A percentile compares a stretch with the other conserved stretches of the same genome.
Evolutionary conservation across 345 rosid genomes (phyloP).

Genomic region (Eucalyptus sideroxylon): DNA sequence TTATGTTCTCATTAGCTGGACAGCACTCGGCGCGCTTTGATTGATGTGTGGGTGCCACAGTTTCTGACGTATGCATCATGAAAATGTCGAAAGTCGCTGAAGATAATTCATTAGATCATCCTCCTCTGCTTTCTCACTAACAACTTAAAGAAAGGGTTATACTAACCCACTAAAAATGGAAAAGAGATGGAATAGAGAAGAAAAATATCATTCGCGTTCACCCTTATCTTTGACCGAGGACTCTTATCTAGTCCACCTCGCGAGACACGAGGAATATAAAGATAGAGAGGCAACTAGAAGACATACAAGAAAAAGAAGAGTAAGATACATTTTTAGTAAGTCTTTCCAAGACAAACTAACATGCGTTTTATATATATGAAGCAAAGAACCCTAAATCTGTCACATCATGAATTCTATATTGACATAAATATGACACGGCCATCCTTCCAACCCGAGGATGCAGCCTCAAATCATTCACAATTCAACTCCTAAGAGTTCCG

Average conservation of each 20-base stretch:
- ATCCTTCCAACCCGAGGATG: fast-evolving
- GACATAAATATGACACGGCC: too few relatives aligned
- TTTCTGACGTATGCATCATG: not conserved
- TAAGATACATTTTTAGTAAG: not conserved
- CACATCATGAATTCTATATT: too few relatives aligned
- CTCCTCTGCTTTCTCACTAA: not conserved
- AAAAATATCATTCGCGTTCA: not conserved
- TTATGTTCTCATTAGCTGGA: not conserved
- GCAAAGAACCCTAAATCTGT: not conserved
- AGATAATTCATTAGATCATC: not conserved
- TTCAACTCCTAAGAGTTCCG: too few relatives aligned
- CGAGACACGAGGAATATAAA: not conserved
- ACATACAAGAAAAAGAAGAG: not conserved
- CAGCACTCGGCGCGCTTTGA: not conserved
- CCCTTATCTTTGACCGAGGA: not conserved
- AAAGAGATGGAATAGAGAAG: not conserved
- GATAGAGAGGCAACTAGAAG: not conserved
- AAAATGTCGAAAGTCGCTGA: not conserved
- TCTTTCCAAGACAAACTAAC: not conserved
- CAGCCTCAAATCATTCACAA: too few relatives aligned
- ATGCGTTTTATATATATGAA: not conserved
- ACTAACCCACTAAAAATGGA: not conserved
- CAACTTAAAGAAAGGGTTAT: not conserved
- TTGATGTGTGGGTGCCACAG: not conserved
- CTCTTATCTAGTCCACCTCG: not conserved